Base-by-base conservation (phyloP, 441 rosid species). In the Codiaeum variegatum region DNA sequence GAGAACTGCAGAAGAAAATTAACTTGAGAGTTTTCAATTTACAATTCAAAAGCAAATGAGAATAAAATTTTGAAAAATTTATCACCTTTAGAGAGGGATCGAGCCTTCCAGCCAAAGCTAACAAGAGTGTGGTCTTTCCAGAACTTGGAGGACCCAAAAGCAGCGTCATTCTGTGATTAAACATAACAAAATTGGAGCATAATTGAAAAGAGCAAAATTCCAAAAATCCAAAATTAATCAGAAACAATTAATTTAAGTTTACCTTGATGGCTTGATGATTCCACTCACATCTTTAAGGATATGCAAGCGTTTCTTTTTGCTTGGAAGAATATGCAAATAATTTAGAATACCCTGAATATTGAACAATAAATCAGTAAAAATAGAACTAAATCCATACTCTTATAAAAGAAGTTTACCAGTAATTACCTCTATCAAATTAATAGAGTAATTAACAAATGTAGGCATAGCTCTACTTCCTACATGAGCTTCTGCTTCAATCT, bases 401-500 rank as follows among this genome's bases (percentile, higher is more conserved):
- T 28, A 4, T 26, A 44, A 23, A 36, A 59, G 40, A 21, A 19
- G 23, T 32, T 12, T 0, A 31, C 32, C 11, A 16, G n/a, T 36
- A 24, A 4, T 75, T 69, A 87, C 94, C 86, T 88, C 93, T 5
- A 83, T 67, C 51, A 84, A 79, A 34, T 84, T 82, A 64, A 76
- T 52, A 56, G 73, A 58, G 79, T 78, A 88, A 76, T 87, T 88
- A 34, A 83, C 54, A n/a, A 90, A 66, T 7, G 93, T 77, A 9
- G 97, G 95, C 77, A 87, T 80, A 75, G 88, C 88, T 79, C 93
- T 87, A 73, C 92, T 85, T 69, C 95, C 93, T 7, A 82, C 84
- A 67, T 87, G 79, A 47, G 87, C 90, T 79, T 83, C 86, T 52
- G 92, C 90, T 76, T 85, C 95, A 12, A 91, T 69, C 52, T 73